Percentiles rank a stretch among this genome's conserved stretches.
phyloP scores from a whole-genome alignment of 1,284 basidiomycete species.

The Termitomyces sp. region DNA sequence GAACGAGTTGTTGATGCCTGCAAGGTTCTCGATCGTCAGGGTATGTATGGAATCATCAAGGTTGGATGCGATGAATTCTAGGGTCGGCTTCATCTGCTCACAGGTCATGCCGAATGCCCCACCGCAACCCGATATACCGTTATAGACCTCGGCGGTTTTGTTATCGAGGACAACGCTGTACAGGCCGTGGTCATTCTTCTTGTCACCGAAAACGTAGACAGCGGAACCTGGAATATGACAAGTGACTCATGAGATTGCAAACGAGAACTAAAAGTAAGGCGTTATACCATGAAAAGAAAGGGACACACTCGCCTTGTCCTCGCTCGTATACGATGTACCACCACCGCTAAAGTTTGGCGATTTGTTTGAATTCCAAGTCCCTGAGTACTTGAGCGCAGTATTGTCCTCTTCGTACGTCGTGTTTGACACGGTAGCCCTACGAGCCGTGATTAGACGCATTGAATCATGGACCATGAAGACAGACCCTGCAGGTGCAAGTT shows the following conservation, averaged over 20 bases:
- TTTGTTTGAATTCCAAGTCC: constrained; percentile 36
- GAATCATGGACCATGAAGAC: background rate
- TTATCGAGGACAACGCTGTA: constrained; percentile 35
- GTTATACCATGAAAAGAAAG: constrained; percentile 35
- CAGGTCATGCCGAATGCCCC: constrained; percentile 37
- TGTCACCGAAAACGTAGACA: constrained; percentile 40
- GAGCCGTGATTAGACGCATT: background rate
- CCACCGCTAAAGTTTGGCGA: constrained; percentile 39
- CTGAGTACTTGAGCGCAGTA: constrained; percentile 30
- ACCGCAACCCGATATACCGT: constrained; percentile 38
- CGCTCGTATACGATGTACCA: constrained; percentile 37
- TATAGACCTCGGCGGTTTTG: constrained; percentile 25
- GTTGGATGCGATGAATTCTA: constrained; percentile 38
- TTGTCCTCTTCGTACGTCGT: constrained; percentile 36
- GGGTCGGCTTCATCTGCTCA: constrained; percentile 37
- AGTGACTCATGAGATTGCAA: background rate
- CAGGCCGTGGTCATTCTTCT: constrained; percentile 40
- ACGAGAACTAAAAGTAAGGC: background rate
- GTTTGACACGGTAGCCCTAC: constrained; percentile 33
- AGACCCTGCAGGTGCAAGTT: constrained; percentile 34
- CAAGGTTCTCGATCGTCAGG: constrained; percentile 32
- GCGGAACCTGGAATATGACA: constrained; percentile 31
- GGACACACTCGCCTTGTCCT: constrained; percentile 32
- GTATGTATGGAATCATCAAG: constrained; percentile 32
- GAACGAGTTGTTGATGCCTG: constrained; percentile 36